Evolutionary conservation across 257 asterid species (phyloP).

Genomic region (Ocimum tenuiflorum): DNA sequence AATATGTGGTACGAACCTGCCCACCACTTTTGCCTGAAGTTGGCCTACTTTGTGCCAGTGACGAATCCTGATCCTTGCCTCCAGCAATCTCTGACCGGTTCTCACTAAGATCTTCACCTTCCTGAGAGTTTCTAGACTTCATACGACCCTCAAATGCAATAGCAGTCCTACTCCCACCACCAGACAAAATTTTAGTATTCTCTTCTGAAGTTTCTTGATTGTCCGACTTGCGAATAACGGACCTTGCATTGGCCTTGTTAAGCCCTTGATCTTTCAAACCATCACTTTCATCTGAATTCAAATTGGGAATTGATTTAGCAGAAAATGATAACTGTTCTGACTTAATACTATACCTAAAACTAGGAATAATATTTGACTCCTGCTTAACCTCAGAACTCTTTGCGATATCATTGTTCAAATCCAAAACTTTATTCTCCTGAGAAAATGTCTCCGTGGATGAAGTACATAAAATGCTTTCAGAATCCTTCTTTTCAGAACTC

Average conservation of each 20-base stretch:
- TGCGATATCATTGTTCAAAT: conserved; percentile 20
- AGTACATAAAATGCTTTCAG: conserved; percentile 49
- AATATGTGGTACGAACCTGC: conserved; percentile 27
- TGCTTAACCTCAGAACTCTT: conserved; percentile 36
- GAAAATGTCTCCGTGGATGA: conserved; percentile 40
- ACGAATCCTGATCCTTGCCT: conserved; percentile 21
- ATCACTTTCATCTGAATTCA: conserved; percentile 24
- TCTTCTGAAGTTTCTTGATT: conserved; percentile 35
- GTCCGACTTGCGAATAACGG: conserved; percentile 30
- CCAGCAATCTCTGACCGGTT: conserved; percentile 29
- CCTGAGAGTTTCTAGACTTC: conserved; percentile 27
- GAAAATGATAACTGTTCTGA: not conserved
- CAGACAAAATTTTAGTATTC: conserved; percentile 25
- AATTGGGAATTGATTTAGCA: conserved; percentile 25
- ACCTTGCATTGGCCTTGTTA: conserved; percentile 35
- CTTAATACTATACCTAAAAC: conserved; percentile 29
- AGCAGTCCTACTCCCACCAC: conserved; percentile 11
- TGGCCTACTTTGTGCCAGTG: not conserved
- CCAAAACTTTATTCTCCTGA: conserved; percentile 32
- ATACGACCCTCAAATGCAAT: conserved; percentile 29
- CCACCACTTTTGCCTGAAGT: conserved; percentile 26
- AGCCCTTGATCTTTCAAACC: conserved; percentile 34
- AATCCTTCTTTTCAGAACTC: conserved; percentile 66
- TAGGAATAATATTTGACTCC: conserved; percentile 35
- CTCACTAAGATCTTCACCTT: conserved; percentile 29